Evolutionary conservation across 2,329 filamentous ascomycete genomes (phyloP), one percentile per base, ranked within the genome.

Genomic region (Endoconidiophora polonica): DNA sequence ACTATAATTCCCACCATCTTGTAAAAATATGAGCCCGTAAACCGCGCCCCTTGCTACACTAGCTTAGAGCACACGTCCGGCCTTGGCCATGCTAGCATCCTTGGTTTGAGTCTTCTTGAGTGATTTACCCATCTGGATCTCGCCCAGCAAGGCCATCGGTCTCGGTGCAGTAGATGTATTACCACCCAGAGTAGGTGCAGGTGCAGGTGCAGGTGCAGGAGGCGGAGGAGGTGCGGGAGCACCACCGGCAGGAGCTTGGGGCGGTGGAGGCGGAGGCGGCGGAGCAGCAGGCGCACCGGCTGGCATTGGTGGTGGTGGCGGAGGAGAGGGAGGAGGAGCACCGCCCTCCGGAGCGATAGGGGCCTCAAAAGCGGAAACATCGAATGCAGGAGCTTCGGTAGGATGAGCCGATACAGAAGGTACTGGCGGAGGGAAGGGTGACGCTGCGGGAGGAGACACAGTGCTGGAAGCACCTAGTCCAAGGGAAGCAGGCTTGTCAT

Each of bases 31-130:
- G 22, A 37, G 20, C 36, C 26, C 12, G 16, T 18, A 41, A 43
- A 16, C 9, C 16, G 5, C n/a, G 36, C 26, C 4, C n/a, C 29
- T 48, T 41, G 24, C 16, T 18, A 51, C 20, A 7, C n/a, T 23
- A 5, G 16, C 37, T 41, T 48, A 47, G 61, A 78, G 63, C 53
- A 95, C 88, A 54, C 79, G 76, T n/a, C 90, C 90, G 20, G 86
- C 83, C 48, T 79, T 64, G 47, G 85, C 74, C 44, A 58, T 65
- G 64, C 88, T 95, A 63, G 80, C 81, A 64, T 98, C 91, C 64
- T 86, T 88, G 1, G 91, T 96, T 62, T 81, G 70, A 22, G 87
- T 86, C 72, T 96, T 96, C 70, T 74, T 87, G 61, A 98, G 68
- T 2, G 78, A 65, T 64, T 65, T 87, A 41, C 91, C 90, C 55